These are phyloP conservation scores for Orbilia oligospora DNA, from an alignment of 2,329 filamentous ascomycete species.

Conservation along the genomic window DNA sequence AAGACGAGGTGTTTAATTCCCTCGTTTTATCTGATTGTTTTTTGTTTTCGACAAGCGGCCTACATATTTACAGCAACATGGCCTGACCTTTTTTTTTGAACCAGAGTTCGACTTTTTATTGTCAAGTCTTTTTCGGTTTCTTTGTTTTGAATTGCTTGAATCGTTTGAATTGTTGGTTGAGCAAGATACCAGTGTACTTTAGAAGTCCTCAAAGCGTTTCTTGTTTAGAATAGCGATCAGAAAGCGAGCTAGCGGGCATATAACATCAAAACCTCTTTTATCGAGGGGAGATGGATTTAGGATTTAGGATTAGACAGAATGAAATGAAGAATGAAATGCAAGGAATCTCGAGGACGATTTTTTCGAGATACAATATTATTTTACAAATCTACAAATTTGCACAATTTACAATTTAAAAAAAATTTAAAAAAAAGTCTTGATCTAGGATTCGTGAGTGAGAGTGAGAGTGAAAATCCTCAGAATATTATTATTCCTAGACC, in stretches of 20 bases:
- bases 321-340: conserved; percentile 39
- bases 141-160: background rate
- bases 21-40: too few relatives aligned
- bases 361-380: conserved; percentile 5
- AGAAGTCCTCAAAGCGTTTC: conserved; percentile 36
- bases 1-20: background rate
- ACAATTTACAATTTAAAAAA: too few relatives aligned
- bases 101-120: conserved; percentile 22
- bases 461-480: too few relatives aligned
- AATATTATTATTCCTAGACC: too few relatives aligned
- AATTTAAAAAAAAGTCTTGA: too few relatives aligned
- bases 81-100: background rate
- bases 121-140: conserved; percentile 4
- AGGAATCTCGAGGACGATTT: conserved; percentile 22
- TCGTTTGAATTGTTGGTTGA: conserved; percentile 29
- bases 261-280: too few relatives aligned
- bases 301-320: conserved; percentile 42
- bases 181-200: conserved; percentile 56
- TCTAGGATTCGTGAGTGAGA: too few relatives aligned
- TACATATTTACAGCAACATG: conserved; percentile 7
- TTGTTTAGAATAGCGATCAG: conserved; percentile 49
- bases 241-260: conserved; percentile 28
- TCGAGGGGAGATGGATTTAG: background rate
- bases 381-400: background rate
- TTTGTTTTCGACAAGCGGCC: background rate